These are phyloP conservation scores for Paramecium caudatum DNA, from an alignment of 73 alveolate genomes.

Conservation along the genomic window DNA sequence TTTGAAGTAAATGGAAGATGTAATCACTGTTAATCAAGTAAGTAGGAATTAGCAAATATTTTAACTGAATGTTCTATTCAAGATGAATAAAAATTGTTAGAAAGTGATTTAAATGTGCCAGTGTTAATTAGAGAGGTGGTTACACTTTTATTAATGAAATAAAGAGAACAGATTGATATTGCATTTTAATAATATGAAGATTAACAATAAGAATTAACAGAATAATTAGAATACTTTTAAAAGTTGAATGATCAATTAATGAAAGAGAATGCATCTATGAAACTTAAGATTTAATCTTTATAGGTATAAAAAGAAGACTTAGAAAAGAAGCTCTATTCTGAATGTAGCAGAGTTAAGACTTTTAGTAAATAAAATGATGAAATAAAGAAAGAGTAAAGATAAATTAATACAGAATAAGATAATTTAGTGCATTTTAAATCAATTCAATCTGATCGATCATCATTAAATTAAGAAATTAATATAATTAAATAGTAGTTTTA, in stretches of 20 bases:
- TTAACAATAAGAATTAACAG: background rate
- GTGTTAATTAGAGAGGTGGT: background rate
- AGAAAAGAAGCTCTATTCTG: background rate
- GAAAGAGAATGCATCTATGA: background rate
- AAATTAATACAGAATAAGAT: background rate
- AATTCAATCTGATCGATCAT: background rate
- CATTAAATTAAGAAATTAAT: background rate
- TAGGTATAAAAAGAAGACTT: background rate
- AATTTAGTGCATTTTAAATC: background rate
- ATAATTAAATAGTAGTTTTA: background rate
- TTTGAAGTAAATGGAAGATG: background rate
- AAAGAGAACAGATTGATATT: conserved; percentile 26
- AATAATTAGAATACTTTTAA: conserved; percentile 11
- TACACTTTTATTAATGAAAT: conserved; percentile 10
- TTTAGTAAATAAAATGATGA: background rate
- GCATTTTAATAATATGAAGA: conserved; percentile 28
- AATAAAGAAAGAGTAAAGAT: background rate
- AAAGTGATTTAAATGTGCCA: background rate
- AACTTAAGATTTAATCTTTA: background rate
- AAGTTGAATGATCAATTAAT: background rate
- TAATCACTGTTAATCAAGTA: background rate
- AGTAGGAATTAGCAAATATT: background rate
- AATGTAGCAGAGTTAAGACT: background rate
- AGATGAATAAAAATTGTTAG: background rate
- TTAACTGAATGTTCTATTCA: conserved; percentile 3